Conservation (phyloP, 192 early-diverging fungal genomes). For the Phlyctochytrium arcticum region DNA sequence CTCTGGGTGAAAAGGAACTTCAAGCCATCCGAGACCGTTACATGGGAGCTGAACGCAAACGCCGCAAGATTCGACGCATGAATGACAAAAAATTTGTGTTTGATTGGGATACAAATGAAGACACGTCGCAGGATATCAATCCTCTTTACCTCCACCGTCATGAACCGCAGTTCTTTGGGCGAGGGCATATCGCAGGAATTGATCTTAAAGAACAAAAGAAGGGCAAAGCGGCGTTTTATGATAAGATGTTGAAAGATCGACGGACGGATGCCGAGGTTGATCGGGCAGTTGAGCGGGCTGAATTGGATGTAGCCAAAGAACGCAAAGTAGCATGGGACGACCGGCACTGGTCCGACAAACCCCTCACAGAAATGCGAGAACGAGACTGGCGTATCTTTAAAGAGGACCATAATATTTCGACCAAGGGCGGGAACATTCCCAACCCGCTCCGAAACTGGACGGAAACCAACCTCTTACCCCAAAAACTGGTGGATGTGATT, state of each 20-base stretch:
- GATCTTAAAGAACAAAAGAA: conserved; percentile 74
- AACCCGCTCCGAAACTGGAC: conserved; percentile 84
- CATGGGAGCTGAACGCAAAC: conserved; percentile 70
- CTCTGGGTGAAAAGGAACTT: conserved; percentile 49
- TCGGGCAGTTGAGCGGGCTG: conserved; percentile 55
- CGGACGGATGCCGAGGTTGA: conserved; percentile 55
- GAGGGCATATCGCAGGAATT: conserved; percentile 83
- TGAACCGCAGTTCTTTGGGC: conserved; percentile 72
- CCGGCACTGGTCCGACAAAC: conserved; percentile 94
- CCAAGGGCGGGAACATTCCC: conserved; percentile 91
- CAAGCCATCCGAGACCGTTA: conserved; percentile 68
- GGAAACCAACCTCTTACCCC: conserved; percentile 75
- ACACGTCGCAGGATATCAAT: conserved; percentile 90
- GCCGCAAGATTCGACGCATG: conserved; percentile 73
- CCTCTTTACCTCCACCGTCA: conserved; percentile 79
- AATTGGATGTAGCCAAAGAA: conserved; percentile 62
- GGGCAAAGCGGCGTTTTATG: conserved; percentile 64
- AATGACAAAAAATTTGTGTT: conserved; percentile 96
- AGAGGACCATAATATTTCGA: conserved; percentile 94
- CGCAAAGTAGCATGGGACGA: conserved; percentile 76
- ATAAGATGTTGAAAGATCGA: conserved; percentile 45
- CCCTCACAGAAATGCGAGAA: conserved; percentile 85
- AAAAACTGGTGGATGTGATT: conserved; percentile 70
- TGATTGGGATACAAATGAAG: conserved; percentile 94
- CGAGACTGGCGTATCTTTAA: conserved; percentile 99